Conservation (phyloP, 305 asterid genomes). For the Fraxinus dipetala region DNA sequence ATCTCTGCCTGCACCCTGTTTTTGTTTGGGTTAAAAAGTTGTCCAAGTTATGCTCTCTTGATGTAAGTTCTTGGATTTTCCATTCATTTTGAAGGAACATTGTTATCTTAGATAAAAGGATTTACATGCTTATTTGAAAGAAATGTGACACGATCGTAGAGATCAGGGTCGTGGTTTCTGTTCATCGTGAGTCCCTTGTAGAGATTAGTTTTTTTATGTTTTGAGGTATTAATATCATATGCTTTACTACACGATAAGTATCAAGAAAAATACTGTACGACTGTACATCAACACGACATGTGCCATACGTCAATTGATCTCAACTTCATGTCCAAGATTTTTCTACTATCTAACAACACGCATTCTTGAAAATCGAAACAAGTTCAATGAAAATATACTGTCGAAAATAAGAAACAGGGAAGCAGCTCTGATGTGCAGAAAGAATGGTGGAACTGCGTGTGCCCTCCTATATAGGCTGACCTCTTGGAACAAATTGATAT, state of each 20-base stretch:
- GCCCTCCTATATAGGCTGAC: constrained; percentile 57
- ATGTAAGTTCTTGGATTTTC: not conserved
- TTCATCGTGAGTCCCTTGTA: too few relatives aligned
- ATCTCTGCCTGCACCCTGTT: too few relatives aligned
- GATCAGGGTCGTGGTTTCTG: not conserved
- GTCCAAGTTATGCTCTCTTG: not conserved
- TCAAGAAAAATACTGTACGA: too few relatives aligned
- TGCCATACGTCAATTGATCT: not conserved
- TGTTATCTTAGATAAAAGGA: too few relatives aligned
- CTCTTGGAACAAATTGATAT: constrained; percentile 76
- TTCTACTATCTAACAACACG: not conserved
- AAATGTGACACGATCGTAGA: not conserved
- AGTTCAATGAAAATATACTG: not conserved
- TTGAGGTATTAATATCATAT: too few relatives aligned
- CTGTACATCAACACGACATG: too few relatives aligned
- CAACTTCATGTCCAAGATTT: constrained; percentile 1
- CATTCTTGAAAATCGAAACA: not conserved
- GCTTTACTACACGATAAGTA: not conserved
- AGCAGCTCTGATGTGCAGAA: constrained; percentile 18
- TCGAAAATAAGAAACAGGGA: not conserved
- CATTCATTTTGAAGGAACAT: not conserved
- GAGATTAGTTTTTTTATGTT: too few relatives aligned
- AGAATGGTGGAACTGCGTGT: not conserved
- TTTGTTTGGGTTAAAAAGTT: too few relatives aligned
- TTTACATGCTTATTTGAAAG: not conserved